Conservation (phyloP, 176 grass and related monocot species). For the Lolium perenne region DNA sequence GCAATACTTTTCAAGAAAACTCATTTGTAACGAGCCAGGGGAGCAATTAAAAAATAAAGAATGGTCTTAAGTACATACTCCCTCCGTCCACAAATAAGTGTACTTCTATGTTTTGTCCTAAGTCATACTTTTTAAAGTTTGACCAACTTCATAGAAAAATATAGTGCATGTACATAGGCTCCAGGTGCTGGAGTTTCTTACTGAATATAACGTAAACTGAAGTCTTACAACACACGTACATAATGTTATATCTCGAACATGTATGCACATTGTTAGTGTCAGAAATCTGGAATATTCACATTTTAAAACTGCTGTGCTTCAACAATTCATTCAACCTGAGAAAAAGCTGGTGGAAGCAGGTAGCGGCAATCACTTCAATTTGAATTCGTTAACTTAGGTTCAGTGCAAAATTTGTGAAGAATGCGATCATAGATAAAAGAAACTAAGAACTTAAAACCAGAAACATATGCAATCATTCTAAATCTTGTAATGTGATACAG, state of each 20-base stretch:
- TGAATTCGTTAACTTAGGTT: conserved; percentile 54
- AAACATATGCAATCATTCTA: background rate
- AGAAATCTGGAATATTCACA: background rate
- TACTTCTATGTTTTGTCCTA: too few species aligned
- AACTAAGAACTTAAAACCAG: background rate
- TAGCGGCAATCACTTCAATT: conserved; percentile 34
- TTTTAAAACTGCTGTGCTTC: background rate
- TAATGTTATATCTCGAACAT: conserved; percentile 12
- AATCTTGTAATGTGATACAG: background rate
- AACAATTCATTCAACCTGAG: conserved; percentile 29
- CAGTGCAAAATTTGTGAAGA: conserved; percentile 40
- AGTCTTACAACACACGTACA: conserved; percentile 34
- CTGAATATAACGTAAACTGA: conserved; percentile 26
- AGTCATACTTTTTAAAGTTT: too few species aligned
- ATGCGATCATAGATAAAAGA: background rate
- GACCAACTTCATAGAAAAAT: too few species aligned
- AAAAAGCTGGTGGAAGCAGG: background rate
- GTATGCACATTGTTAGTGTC: conserved; percentile 9
- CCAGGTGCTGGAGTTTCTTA: conserved; percentile 2
- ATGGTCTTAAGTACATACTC: background rate
- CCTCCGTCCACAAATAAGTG: too few species aligned
- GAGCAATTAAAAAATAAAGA: background rate
- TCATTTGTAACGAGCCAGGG: background rate
- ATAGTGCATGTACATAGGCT: conserved; percentile 36
- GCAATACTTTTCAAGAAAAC: background rate